Evolutionary conservation across 331 rosid genomes (phyloP).

Genomic region (Malus hybrid): DNA sequence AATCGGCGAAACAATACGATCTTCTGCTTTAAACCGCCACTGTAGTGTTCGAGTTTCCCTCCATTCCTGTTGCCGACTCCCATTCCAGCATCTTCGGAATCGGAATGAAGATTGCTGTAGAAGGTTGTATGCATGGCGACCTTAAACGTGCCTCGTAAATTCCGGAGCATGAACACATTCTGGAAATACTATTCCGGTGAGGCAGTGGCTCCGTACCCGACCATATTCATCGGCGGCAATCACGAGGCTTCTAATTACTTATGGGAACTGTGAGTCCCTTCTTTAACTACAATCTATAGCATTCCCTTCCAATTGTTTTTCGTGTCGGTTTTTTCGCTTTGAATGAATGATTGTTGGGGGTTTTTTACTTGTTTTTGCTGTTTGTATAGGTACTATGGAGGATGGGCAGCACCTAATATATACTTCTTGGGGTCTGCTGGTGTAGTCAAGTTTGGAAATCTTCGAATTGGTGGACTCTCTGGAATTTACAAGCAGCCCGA

Average conservation of each 20-base stretch:
- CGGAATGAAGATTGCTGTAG: slow-evolving; percentile 70
- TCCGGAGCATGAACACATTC: slow-evolving; percentile 69
- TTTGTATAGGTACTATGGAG: slow-evolving; percentile 74
- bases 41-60: background rate
- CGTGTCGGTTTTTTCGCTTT: background rate
- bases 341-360: background rate
- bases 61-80: background rate
- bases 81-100: background rate
- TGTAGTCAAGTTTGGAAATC: slow-evolving; percentile 81
- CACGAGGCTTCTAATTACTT: slow-evolving; percentile 91
- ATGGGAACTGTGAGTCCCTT: slow-evolving; percentile 78
- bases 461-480: slow-evolving; percentile 84
- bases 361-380: background rate
- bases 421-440: slow-evolving; percentile 87
- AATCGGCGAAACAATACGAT: no score
- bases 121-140: slow-evolving; percentile 98
- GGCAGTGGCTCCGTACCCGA: slow-evolving; percentile 78
- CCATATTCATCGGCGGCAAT: slow-evolving; percentile 92
- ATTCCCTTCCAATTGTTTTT: background rate
- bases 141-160: slow-evolving; percentile 56
- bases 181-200: slow-evolving; percentile 91
- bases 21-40: no score
- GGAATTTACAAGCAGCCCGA: slow-evolving; percentile 70
- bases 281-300: background rate
- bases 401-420: slow-evolving; percentile 95